A percentile compares a stretch with the other conserved stretches of the same genome.
phyloP scores from a whole-genome alignment of 2,329 filamentous ascomycete species.

The Lecanosticta acicola region DNA sequence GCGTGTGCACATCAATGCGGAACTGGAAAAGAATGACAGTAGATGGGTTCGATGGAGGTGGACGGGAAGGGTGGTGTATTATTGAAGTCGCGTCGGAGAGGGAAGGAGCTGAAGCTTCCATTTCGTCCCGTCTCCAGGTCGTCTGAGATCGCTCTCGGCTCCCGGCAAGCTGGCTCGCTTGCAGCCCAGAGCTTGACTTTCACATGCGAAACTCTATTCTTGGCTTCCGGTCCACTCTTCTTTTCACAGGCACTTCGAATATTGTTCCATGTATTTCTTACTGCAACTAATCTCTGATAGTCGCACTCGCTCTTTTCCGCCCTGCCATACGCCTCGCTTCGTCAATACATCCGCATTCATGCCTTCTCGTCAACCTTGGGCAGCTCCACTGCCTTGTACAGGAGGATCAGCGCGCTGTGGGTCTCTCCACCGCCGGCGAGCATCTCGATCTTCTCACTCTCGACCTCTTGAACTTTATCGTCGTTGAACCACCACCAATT shows the following conservation, averaged over 20 bases:
- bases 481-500: slow-evolving; percentile 99
- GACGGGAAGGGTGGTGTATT: no score
- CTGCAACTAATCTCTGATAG: not conserved
- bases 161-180: no score
- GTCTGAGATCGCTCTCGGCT: no score
- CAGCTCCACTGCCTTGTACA: slow-evolving; percentile 70
- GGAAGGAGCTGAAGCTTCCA: not conserved
- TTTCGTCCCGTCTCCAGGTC: no score
- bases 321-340: not conserved
- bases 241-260: no score
- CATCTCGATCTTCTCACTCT: slow-evolving; percentile 82
- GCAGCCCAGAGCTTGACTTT: no score
- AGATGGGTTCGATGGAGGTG: not conserved
- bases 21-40: no score
- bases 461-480: slow-evolving; percentile 90
- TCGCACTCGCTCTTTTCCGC: not conserved
- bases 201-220: not conserved
- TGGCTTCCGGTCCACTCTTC: not conserved
- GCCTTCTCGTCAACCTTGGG: slow-evolving; percentile 35
- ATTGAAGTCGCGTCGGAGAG: not conserved
- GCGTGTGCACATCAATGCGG: not conserved
- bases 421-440: slow-evolving; percentile 78
- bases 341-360: not conserved
- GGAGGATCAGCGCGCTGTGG: slow-evolving; percentile 73
- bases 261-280: no score